A percentile compares a stretch with the other conserved stretches of the same genome.
These are phyloP conservation scores for Erodium maritimum DNA, from an alignment of 345 rosid genomes.

Conservation along the genomic window DNA sequence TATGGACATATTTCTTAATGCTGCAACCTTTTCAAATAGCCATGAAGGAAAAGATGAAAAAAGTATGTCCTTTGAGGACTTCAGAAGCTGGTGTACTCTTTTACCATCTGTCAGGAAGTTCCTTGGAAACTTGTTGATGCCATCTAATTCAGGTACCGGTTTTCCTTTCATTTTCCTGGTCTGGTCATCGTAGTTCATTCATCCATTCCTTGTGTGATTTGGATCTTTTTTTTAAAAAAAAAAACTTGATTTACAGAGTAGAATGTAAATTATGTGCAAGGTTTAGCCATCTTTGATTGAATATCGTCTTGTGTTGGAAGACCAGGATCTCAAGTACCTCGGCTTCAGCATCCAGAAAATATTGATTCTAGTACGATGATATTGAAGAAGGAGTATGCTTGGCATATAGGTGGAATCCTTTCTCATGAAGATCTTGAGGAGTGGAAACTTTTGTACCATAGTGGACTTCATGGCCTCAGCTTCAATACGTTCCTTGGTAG, in stretches of 20 bases:
- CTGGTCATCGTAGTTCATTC: not conserved
- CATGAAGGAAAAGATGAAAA: conserved; percentile 25
- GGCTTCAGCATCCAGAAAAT: conserved; percentile 31
- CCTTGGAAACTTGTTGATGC: conserved; percentile 64
- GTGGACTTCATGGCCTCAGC: conserved; percentile 63
- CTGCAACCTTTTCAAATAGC: conserved; percentile 47
- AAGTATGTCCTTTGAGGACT: conserved; percentile 68
- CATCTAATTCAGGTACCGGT: conserved; percentile 46
- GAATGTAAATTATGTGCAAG: not conserved
- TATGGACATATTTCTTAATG: conserved; percentile 39
- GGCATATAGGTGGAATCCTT: conserved; percentile 92
- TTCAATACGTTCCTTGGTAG: conserved; percentile 77
- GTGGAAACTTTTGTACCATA: conserved; percentile 84
- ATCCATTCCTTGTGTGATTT: not conserved
- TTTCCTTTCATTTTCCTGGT: not conserved
- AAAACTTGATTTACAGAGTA: too few species aligned
- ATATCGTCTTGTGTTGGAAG: conserved; percentile 24
- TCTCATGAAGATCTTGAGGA: conserved; percentile 61
- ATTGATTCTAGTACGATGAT: conserved; percentile 34
- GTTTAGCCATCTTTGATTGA: not conserved
- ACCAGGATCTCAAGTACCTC: conserved; percentile 58
- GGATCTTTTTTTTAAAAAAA: too few species aligned
- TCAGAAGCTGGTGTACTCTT: conserved; percentile 55
- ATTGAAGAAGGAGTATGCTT: conserved; percentile 65
- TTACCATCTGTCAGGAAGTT: conserved; percentile 68